Percentiles rank a stretch among this genome's conserved stretches.
Evolutionary conservation across 331 rosid species (phyloP).

Genomic region (Pyrus hybrid): DNA sequence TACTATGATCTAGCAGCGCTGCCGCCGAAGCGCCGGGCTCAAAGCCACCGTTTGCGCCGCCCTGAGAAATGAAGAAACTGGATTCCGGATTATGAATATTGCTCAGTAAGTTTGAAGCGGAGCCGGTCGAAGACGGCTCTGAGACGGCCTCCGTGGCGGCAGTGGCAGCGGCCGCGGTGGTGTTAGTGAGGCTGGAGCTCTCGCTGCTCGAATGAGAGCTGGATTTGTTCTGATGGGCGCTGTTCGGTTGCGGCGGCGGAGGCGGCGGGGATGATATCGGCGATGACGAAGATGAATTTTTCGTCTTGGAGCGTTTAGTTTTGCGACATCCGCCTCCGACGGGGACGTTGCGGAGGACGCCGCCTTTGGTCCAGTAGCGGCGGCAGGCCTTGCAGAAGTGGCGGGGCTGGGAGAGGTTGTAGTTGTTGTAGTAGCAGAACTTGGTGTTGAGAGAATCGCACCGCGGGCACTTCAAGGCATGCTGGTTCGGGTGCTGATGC

Average conservation of each 20-base stretch:
- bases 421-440: conserved; percentile 95
- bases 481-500: conserved; percentile 40
- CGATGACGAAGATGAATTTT: conserved; percentile 4
- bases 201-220: conserved; percentile 82
- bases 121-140: conserved; percentile 31
- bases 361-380: conserved; percentile 98
- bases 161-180: conserved; percentile 16
- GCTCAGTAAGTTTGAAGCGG: conserved; percentile 20
- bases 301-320: conserved; percentile 69
- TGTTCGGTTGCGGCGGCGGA: background rate
- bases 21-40: background rate
- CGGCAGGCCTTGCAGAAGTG: conserved; percentile 98
- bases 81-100: conserved; percentile 23
- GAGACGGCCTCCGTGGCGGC: conserved; percentile 33
- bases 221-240: conserved; percentile 29
- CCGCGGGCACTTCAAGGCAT: conserved; percentile 80
- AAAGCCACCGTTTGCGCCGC: conserved; percentile 19
- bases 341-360: conserved; percentile 98
- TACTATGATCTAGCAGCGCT: conserved; percentile 19
- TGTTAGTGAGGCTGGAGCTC: conserved; percentile 71
- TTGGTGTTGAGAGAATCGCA: conserved; percentile 93
- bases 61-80: conserved; percentile 19
- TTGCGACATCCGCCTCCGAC: conserved; percentile 97
- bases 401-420: conserved; percentile 98
- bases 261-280: background rate